Conservation (phyloP, 495 filamentous ascomycete genomes). For the Podospora anserina region DNA sequence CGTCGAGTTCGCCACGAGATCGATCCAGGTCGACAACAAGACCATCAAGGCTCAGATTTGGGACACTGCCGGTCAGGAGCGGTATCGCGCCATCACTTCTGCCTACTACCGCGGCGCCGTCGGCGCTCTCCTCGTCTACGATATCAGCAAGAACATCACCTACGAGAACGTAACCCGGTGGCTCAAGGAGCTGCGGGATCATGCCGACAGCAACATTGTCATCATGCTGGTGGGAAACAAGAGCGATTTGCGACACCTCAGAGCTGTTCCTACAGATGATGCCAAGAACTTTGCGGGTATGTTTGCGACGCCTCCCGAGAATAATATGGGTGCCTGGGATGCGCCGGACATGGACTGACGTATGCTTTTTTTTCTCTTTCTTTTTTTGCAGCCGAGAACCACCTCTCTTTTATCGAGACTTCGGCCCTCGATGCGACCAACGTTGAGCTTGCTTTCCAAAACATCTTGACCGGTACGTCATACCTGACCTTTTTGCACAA, state of each 20-base stretch:
- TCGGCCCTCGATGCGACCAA: constrained; percentile 98
- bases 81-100: constrained; percentile 97
- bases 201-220: constrained; percentile 98
- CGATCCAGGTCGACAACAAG: constrained; percentile 98
- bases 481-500: neutral
- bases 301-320: constrained; percentile 30
- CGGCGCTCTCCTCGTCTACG: constrained; percentile 95
- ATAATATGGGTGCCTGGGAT: neutral
- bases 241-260: constrained; percentile 98
- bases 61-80: constrained; percentile 99
- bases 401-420: constrained; percentile 97
- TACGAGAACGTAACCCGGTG: constrained; percentile 99
- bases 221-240: constrained; percentile 99
- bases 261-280: constrained; percentile 97
- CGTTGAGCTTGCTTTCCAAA: constrained; percentile 99
- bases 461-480: constrained; percentile 89
- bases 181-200: constrained; percentile 97
- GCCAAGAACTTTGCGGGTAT: constrained; percentile 97
- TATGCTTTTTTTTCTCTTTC: neutral
- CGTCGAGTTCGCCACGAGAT: constrained; percentile 97
- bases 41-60: constrained; percentile 99
- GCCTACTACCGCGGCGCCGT: constrained; percentile 98
- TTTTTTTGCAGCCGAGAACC: constrained; percentile 71
- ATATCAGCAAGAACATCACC: constrained; percentile 98
- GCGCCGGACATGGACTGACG: neutral